Evolutionary conservation across 345 rosid species (phyloP).

Genomic region (Stellera chamaejasme): DNA sequence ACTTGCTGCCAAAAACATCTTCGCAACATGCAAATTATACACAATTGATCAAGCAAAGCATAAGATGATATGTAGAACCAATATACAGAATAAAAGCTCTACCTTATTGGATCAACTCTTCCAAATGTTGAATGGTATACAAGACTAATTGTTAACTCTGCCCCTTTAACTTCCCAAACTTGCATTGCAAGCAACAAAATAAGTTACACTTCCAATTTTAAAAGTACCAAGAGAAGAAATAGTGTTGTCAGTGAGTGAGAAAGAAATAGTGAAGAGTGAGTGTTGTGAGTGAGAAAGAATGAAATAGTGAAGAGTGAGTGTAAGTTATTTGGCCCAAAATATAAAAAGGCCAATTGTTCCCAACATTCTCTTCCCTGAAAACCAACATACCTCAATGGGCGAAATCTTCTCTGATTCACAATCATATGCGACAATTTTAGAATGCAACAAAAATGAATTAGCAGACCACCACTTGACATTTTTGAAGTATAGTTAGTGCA

Average conservation of each 20-base stretch:
- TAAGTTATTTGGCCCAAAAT: too few species aligned
- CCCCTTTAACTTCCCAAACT: conserved; percentile 99
- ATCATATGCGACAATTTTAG: conserved; percentile 89
- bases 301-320: too few species aligned
- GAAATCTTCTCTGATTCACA: conserved; percentile 66
- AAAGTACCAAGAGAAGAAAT: neutral
- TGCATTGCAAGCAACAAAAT: conserved; percentile 22
- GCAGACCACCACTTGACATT: too few species aligned
- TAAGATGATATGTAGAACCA: conserved; percentile 38
- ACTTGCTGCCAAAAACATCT: too few species aligned
- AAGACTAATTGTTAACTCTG: conserved; percentile 92
- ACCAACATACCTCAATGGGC: conserved; percentile 65
- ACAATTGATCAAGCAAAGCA: neutral
- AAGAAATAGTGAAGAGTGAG: too few species aligned
- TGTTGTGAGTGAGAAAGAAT: too few species aligned
- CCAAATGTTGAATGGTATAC: conserved; percentile 87
- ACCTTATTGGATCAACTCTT: conserved; percentile 83
- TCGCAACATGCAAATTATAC: conserved; percentile 61
- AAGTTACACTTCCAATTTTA: neutral
- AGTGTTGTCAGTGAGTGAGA: too few species aligned
- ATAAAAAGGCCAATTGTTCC: too few species aligned
- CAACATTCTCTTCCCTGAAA: too few species aligned
- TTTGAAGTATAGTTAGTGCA: too few species aligned
- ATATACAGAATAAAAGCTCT: too few species aligned
- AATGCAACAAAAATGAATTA: conserved; percentile 76